Conservation (phyloP, 1,284 basidiomycete genomes). For the Amylostereum areolatum region DNA sequence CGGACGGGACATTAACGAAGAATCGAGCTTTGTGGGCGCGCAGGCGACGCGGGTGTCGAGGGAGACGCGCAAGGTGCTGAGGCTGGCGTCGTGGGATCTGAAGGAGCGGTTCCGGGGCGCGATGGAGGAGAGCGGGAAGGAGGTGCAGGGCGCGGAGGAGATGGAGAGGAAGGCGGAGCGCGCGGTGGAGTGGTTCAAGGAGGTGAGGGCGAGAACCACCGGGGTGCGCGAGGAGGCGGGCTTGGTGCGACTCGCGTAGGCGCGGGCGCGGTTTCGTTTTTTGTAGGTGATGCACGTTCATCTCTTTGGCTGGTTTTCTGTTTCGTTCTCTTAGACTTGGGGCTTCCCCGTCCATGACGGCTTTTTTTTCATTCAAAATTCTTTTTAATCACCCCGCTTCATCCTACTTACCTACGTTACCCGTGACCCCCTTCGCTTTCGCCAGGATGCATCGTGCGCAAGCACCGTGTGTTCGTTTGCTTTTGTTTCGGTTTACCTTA, state of each 20-base stretch:
- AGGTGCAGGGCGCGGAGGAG: conserved; percentile 78
- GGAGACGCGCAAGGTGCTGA: conserved; percentile 92
- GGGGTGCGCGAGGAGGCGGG: conserved; percentile 41
- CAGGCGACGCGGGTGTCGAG: conserved; percentile 72
- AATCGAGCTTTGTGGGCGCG: conserved; percentile 57
- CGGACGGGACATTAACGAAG: conserved; percentile 31
- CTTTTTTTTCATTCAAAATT: too few species aligned
- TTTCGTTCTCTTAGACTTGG: too few species aligned
- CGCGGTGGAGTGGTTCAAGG: conserved; percentile 72
- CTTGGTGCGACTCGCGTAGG: neutral
- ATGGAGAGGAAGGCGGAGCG: conserved; percentile 59
- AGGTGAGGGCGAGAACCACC: conserved; percentile 52
- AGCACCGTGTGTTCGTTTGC: too few species aligned
- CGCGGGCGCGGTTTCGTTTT: neutral
- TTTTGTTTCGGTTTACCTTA: too few species aligned
- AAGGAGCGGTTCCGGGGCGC: conserved; percentile 79
- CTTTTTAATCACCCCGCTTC: too few species aligned
- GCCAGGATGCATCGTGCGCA: too few species aligned
- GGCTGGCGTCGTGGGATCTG: conserved; percentile 90
- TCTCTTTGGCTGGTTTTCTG: too few species aligned
- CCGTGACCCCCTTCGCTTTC: too few species aligned
- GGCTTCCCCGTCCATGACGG: too few species aligned
- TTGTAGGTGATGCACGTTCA: too few species aligned
- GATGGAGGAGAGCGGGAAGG: conserved; percentile 71
- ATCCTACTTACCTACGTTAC: too few species aligned